Evolutionary conservation across 441 rosid genomes (phyloP).

Genomic region (Pelargonium australe): DNA sequence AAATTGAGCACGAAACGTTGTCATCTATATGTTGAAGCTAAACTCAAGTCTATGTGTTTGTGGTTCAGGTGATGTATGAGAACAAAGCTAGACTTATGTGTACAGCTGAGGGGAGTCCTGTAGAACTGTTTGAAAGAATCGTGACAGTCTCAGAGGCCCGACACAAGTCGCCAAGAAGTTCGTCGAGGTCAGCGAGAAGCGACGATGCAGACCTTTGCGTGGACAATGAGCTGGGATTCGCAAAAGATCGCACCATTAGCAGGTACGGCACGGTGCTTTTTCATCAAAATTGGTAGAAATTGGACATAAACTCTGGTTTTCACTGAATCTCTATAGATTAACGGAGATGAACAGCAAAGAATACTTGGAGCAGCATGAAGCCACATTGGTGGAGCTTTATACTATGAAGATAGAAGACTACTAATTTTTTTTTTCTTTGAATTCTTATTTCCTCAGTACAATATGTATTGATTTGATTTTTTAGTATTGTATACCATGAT

Average conservation of each 20-base stretch:
- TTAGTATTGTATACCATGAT: no score
- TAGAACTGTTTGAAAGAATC: constrained; percentile 58
- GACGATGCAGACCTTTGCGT: constrained; percentile 80
- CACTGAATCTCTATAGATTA: constrained; percentile 37
- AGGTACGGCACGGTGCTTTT: constrained; percentile 34
- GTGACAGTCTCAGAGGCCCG: constrained; percentile 76
- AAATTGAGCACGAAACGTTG: neutral
- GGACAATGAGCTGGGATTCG: constrained; percentile 90
- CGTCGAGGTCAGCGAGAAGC: constrained; percentile 69
- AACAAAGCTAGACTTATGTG: constrained; percentile 74
- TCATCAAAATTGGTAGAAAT: neutral
- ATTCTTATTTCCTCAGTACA: no score
- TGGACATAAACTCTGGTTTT: no score
- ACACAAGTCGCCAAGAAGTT: constrained; percentile 68
- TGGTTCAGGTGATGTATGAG: constrained; percentile 83
- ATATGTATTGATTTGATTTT: no score
- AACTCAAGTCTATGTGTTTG: constrained; percentile 1
- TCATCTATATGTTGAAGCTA: neutral
- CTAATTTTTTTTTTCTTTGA: no score
- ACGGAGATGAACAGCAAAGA: constrained; percentile 95
- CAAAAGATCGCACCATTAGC: constrained; percentile 93
- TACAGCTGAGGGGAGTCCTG: constrained; percentile 80
- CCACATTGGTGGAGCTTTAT: constrained; percentile 20
- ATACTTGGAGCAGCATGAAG: constrained; percentile 68
- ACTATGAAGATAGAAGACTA: no score